Base-by-base conservation (phyloP, 345 rosid genomes). In the Camelina neglecta region DNA sequence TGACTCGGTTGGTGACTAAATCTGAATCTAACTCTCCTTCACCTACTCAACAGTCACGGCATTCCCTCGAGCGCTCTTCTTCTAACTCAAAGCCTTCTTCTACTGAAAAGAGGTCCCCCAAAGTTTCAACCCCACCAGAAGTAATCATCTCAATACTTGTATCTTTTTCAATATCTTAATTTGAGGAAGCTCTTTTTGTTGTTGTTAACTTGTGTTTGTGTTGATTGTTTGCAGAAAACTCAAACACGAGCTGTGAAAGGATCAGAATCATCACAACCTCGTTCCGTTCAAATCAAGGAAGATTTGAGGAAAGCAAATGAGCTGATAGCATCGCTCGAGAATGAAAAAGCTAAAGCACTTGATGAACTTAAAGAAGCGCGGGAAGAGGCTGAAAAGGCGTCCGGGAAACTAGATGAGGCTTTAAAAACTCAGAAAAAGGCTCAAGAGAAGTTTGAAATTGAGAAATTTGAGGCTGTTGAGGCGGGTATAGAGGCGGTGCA, bases 261-360 rank as follows among this genome's bases (percentile, higher is more conserved):
- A 51, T 82, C 87, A 1, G 99, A 90, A 54, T 41, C 87, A 54
- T 41, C 87, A 3, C 97, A 89, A 77, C 70, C 88, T 33, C 94
- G 89, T 54, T 68, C 88, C 85, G 79, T 64, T 79, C 82, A 55
- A 49, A 73, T 85, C 5, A 93, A 87, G 89, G 97, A 95, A 67
- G 99, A 95, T 79, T 75, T 92, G 44, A 90, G 89, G 89, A 89
- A 84, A 81, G 91, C 99, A 0, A 92, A 87, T 74, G 94, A 92
- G 79, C 80, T 80, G 65, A 83, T 92, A 62, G 81, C 80, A 56
- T 75, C 70, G 68, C 82, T 90, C 20, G 96, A 92, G 84, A 86
- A 84, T 62, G 99, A 90, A 77, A 95, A 90, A 79, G 84, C 75
- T 11, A 85, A 77, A 59, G 86, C 93, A 12, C 33, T 89, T 58